Evolutionary conservation across 1,284 basidiomycete genomes (phyloP), one percentile per base, ranked within the genome.

Genomic region (Paramarasmius palmivorus): DNA sequence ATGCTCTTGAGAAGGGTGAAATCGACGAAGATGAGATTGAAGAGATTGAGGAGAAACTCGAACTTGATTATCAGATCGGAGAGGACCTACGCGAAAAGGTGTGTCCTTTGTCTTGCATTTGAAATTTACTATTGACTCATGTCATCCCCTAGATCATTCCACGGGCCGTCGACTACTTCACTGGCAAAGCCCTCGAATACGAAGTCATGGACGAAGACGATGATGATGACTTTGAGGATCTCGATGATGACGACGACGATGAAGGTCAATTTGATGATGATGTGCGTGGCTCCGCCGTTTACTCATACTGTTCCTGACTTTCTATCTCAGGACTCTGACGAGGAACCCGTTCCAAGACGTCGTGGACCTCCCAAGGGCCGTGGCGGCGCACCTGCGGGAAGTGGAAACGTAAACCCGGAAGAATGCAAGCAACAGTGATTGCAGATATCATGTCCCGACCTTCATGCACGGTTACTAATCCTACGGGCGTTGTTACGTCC

Each of bases 21-120:
- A 73, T 90, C 22, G 90, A 91, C 0, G 90, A 90, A n/a, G 92
- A 92, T 0, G 92, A 93, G 47, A 79, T 95, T 1, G 91, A 92
- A 57, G 92, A 93, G 59, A 81, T 98, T 53, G 95, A 98, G 71
- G 90, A 90, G 71, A 90, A 92, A 67, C 83, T 99, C 50, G 96
- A 98, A 79, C 79, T 95, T 60, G 96, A 99, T 76, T 98, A 98
- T 73, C 95, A 98, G 78, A 91, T 98, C 65, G 96, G 95, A 50
- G 96, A 98, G 78, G 96, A 99, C 73, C 78, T 99, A 66, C 98
- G 98, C 78, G 96, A 98, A 73, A 92, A 95, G 78, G 91, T 90
- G 51, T 2, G 50, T 52, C 6, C 17, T 34, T 57, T 40, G 17
- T 48, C n/a, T 44, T 23, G 17, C 26, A 6, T 25, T 41, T 40